Base-by-base conservation (phyloP, 345 rosid genomes). In the Eucalyptus regnans region DNA sequence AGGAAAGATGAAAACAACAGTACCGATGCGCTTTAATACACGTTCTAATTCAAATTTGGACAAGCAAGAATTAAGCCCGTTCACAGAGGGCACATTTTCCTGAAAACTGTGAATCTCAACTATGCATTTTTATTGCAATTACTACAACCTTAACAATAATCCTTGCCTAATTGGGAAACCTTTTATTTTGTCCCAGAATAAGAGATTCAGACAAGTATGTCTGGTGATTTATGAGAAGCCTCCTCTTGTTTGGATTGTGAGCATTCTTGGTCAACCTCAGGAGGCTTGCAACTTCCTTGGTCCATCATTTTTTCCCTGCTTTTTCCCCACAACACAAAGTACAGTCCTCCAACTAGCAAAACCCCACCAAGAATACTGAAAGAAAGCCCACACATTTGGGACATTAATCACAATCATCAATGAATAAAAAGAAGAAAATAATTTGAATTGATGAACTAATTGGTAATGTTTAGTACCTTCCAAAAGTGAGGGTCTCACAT, bases 251-350 rank as follows among this genome's bases (percentile, higher is more conserved):
- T 76, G 84, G 44, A 20, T 76, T 76, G 84, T 76, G 84, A 37
- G 27, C 29, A 76, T 41, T 76, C 84, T 41, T 41, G 84, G 48
- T 76, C 84, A 41, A 76, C 48, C 48, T 76, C 84, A 41, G 14
- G 48, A 76, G 84, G 48, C 48, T 22, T 41, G 84, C 84, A 49
- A 49, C 56, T 50, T 85, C 87, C 87, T 18, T 85, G 54, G 41
- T 41, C 84, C 84, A 76, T 44, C 48, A 12, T 7, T 88, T 90
- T 89, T 89, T 97, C 99, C 92, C 87, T 96, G 91, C 90, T 93
- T 92, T 97, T 97, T 6, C 97, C 99, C 99, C 98, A 97, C 62
- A 96, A 68, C 14, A 97, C 99, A 91, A 96, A 91, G 33, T 96
- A 97, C 52, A 97, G 96, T 68, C 99, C 99, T 86, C 90, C 91